Base-by-base conservation (phyloP, 23 red algal genomes). In the Gracilaria domingensis region DNA sequence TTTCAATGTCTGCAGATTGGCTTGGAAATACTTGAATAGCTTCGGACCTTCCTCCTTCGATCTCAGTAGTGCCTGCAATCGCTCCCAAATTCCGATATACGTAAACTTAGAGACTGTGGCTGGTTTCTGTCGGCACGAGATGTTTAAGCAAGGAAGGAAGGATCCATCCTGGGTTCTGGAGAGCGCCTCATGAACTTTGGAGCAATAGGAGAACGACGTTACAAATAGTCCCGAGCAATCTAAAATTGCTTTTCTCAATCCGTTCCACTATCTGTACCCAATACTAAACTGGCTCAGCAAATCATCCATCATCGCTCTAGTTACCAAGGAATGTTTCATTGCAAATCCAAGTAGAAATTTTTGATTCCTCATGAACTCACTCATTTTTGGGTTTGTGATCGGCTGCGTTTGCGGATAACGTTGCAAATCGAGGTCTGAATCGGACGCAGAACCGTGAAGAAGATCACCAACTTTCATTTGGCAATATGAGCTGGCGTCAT, bases 31-130 rank as follows among this genome's bases (percentile, higher is more conserved):
- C 20, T 36, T 32, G 33, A 67, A 67, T 34, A 67, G 16, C 62
- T 13, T 33, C 8, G 62, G 62, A 1, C 26, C 62, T 2, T 67
- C 62, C 24, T 4, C 14, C 26, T 36, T 29, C 8, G 33, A 67
- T 33, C 2, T 32, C 13, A 67, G 3, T 67, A 11, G 5, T 33
- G 62, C 62, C 33, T 32, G 12, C 24, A 67, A 32, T 2, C 62
- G 16, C 20, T 67, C 62, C 62, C 62, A 67, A 67, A 67, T 36
- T 30, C 62, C 62, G 33, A 67, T 67, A 25, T 67, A 35, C 1
- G 8, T 67, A 16, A 24, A 40, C 18, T 2, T 23, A 11, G 7
- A 44, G 5, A 73, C 17, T 21, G 4, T 42, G 16, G 67, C 33
- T 23, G 35, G 67, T 1, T 40, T 4, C 38, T 12, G 4, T 12